Conservation (phyloP, 2,329 filamentous ascomycete genomes). For the Penicillium sp. region DNA sequence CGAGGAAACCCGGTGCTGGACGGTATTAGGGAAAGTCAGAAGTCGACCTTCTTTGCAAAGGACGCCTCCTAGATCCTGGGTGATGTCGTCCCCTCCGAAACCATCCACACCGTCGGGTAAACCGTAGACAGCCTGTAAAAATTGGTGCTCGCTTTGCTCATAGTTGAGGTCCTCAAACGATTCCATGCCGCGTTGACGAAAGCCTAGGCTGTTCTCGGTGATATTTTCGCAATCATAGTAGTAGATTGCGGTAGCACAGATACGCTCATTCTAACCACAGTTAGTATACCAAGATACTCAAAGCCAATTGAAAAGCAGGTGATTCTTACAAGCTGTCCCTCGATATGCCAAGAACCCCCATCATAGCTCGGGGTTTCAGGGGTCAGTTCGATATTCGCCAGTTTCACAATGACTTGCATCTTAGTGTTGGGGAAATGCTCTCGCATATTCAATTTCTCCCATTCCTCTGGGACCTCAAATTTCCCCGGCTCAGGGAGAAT, state of each 20-base stretch:
- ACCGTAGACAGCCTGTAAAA: constrained; percentile 17
- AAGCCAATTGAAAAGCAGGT: background rate
- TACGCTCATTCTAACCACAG: constrained; percentile 61
- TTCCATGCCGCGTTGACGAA: constrained; percentile 49
- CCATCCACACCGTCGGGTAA: constrained; percentile 25
- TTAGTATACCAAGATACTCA: constrained; percentile 35
- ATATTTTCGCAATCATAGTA: constrained; percentile 69
- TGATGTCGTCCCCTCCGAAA: constrained; percentile 9
- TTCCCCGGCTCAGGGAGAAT: constrained; percentile 21
- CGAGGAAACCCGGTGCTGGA: constrained; percentile 28
- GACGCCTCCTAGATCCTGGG: constrained; percentile 22
- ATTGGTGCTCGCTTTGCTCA: constrained; percentile 11
- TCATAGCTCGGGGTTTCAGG: constrained; percentile 19
- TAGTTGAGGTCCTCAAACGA: constrained; percentile 30
- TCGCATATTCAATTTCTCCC: constrained; percentile 22
- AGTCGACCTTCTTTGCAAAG: constrained; percentile 22
- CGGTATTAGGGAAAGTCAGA: constrained; percentile 23
- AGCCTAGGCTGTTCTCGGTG: constrained; percentile 56
- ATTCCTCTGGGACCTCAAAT: background rate
- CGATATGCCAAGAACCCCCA: constrained; percentile 24
- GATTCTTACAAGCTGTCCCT: constrained; percentile 21
- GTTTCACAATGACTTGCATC: constrained; percentile 29
- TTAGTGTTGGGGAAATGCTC: constrained; percentile 41
- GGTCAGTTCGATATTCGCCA: constrained; percentile 23
- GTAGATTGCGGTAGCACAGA: constrained; percentile 66